Conservation (phyloP, 2,329 filamentous ascomycete genomes). For the Calonectria leucothoes region DNA sequence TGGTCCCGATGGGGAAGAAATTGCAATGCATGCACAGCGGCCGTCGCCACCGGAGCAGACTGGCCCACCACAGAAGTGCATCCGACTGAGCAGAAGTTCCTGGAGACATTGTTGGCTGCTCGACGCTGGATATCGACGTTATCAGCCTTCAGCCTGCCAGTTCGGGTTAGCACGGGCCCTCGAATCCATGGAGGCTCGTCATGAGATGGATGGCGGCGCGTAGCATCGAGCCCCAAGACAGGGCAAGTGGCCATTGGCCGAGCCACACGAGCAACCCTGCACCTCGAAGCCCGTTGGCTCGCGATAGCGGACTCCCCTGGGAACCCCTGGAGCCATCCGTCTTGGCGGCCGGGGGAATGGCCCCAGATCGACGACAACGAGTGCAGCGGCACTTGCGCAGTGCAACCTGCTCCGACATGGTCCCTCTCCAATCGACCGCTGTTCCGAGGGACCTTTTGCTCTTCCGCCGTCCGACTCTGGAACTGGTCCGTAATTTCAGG, state of each 20-base stretch:
- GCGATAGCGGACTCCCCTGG: not conserved
- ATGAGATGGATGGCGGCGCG: not conserved
- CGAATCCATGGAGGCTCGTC: not conserved
- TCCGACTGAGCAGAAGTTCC: not conserved
- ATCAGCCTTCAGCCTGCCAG: not conserved
- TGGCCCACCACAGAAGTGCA: not conserved
- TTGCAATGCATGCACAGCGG: not conserved
- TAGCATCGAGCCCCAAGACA: not conserved
- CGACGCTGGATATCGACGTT: not conserved
- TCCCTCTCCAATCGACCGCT: not conserved
- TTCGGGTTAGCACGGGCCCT: not conserved
- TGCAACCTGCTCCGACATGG: not conserved
- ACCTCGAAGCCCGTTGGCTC: not conserved
- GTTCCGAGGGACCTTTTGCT: not conserved
- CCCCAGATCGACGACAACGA: not conserved
- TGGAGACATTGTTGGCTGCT: not conserved
- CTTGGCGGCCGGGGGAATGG: not conserved
- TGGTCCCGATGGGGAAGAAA: not conserved
- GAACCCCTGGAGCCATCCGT: not conserved
- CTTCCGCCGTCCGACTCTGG: not conserved
- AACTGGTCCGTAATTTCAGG: not conserved
- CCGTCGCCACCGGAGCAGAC: not conserved
- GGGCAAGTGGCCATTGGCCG: not conserved
- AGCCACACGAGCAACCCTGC: not conserved
- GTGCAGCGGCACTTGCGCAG: not conserved